Evolutionary conservation across 345 rosid genomes (phyloP), one percentile per base, ranked within the genome.

Genomic region (Cardamine occulta): DNA sequence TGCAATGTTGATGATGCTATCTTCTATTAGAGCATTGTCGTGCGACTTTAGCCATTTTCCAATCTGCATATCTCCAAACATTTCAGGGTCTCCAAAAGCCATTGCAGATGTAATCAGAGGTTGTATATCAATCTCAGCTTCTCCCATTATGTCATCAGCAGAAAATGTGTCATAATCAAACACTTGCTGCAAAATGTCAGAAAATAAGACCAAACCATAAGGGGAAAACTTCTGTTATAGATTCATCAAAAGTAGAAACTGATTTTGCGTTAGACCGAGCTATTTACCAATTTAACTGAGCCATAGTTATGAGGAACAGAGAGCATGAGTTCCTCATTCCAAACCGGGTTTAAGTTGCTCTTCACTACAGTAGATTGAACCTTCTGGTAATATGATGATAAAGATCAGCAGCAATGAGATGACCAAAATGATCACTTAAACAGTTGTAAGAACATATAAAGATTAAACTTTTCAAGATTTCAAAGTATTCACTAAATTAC

Each of bases 131-230:
- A 96, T 75, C 82, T 84, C 91, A 12, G 98, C 99, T 80, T 91
- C 98, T 67, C 99, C 98, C 99, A 96, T 96, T 85, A 96, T 88
- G 84, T 96, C 99, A 68, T 96, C 98, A 3, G 96, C 90, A 11
- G 99, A 96, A 69, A 96, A 93, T 18, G 93, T 91, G 70, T 93
- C 96, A 2, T 93, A 63, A 75, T 96, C 98, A 76, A 74, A 96
- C 63, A 96, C 97, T 83, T 80, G 82, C 99, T 96, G 89, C 82
- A 84, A 60, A 21, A 21, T 56, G 57, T 2, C 31, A 74, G 21
- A 13, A 31, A 44, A 7, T 8, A 26, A n/a, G 2, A 8, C 3
- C 8, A 13, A 34, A 26, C 9, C 7, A 49, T 48, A 31, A 55
- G 35, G 47, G 13, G 45, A 74, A 21, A 29, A 0, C 15, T 63